These are phyloP conservation scores for Entamoeba dispar DNA, from an alignment of 208 protist species.

Conservation along the genomic window DNA sequence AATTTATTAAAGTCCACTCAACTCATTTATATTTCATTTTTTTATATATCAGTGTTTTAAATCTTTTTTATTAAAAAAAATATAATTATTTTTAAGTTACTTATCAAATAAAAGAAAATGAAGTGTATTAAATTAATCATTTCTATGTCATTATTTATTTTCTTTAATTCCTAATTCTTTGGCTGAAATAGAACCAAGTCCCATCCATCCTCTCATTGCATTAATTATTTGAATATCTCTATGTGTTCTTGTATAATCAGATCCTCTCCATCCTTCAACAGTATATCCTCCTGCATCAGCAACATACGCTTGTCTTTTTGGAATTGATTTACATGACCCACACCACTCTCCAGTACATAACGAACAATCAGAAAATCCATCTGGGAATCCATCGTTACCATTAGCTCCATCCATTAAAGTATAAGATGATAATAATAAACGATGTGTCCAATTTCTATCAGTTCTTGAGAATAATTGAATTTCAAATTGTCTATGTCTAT, in stretches of 20 bases:
- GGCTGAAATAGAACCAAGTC: conserved; percentile 2
- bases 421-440: conserved; percentile 36
- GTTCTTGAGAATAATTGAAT: conserved; percentile 34
- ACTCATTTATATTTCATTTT: no score
- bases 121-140: no score
- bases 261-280: neutral
- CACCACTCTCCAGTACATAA: conserved; percentile 19
- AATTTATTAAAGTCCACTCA: no score
- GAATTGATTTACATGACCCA: conserved; percentile 10
- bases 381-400: conserved; percentile 25
- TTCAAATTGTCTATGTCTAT: conserved; percentile 38
- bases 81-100: no score
- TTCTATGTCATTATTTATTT: no score
- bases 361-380: conserved; percentile 32
- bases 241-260: conserved; percentile 39
- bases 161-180: neutral
- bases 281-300: conserved; percentile 23
- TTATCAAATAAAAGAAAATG: no score
- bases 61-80: no score
- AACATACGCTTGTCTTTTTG: conserved; percentile 25
- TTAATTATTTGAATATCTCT: conserved; percentile 33
- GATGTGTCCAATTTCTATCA: conserved; percentile 37
- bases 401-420: conserved; percentile 15
- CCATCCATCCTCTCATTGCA: conserved; percentile 45
- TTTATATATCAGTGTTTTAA: no score